Base-by-base conservation (phyloP, 208 protist species). In the Leishmania amazonensis region DNA sequence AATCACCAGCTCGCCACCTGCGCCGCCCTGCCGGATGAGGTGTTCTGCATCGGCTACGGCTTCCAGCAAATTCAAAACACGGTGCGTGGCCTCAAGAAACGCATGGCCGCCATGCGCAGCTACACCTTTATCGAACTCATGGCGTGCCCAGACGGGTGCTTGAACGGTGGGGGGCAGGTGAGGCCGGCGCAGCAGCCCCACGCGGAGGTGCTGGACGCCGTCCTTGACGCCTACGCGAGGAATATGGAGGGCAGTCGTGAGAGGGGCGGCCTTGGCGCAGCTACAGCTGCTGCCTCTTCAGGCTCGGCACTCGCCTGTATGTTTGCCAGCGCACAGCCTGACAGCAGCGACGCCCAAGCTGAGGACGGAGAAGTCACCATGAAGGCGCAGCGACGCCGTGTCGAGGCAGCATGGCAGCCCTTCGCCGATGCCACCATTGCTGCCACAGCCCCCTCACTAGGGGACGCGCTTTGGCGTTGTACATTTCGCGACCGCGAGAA, bases 11-110 rank as follows among this genome's bases (percentile, higher is more conserved):
- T 95, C 51, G 83, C 85, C 38, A 89, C 83, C 47, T 85, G 77
- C 45, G 67, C 80, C 8, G 77, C 24, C 3, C 87, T 93, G 62
- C 87, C 90, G 6, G 71, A 67, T 11, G 84, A 92, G 64, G 82
- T 87, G 2, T 92, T 91, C 72, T 99, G 96, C 21, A 80, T 96
- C 19, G 98, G 97, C 13, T 99, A 99, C 84, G 99, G 99, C 40
- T 99, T 99, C 72, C 93, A 99, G 68, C 99, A 99, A 87, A 99
- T 99, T 79, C 98, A 99, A 89, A 99, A 99, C 88, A 79, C 99
- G 15, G 95, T 99, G 38, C 95, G 98, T 24, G 96, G 94, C 28
- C 72, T 99, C 40, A 99, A 99, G 83, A 93, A 87, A 68, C 85
- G 87, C 31, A 83, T 87, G 54, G 78, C 90, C 4, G 76, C 89